Base-by-base conservation (phyloP, 257 asterid genomes). In the Nicotiana undulata region DNA sequence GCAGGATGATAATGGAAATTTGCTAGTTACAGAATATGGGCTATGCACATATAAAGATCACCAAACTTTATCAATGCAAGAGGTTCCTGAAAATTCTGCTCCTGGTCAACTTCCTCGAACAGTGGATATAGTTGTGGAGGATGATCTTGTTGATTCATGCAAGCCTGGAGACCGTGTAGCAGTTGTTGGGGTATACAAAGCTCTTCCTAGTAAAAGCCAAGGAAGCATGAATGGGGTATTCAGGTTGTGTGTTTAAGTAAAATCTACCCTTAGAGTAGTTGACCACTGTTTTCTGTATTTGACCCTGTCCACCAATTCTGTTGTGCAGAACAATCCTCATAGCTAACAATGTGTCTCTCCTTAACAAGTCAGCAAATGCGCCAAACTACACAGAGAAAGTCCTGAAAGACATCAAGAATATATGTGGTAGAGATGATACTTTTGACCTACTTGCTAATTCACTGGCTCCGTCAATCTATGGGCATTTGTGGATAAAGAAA, bases 81-180 rank as follows among this genome's bases (percentile, higher is more conserved):
- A 93, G 86, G 96, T 93, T 63, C 99, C 99, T 3, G 99, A 95
- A 85, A 95, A 95, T 84, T 89, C 98, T 65, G 97, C 98, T 87
- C 99, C 98, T 75, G 98, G 99, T 80, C 99, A 95, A 80, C 98
- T 95, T 81, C 97, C 98, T 81, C 85, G 98, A 83, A 91, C 98
- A 7, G 97, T 95, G 72, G 98, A 95, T 84, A 66, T 95, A 51
- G 90, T 95, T 63, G 90, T 93, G 44, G 99, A 95, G 88, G 99
- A 95, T 53, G 99, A 95, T 83, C 84, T 95, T 78, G 99, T 95
- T 83, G 99, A 95, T 89, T 86, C 97, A 31, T 93, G 99, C 89
- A 95, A 95, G 86, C 98, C 99, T 15, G 99, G 99, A 61, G 99
- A 95, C 86, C 96, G 99, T 18, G 96, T 95, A 67, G 97, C 97